Base-by-base conservation (phyloP, 306 rosid genomes). In the Begonia masoniana region DNA sequence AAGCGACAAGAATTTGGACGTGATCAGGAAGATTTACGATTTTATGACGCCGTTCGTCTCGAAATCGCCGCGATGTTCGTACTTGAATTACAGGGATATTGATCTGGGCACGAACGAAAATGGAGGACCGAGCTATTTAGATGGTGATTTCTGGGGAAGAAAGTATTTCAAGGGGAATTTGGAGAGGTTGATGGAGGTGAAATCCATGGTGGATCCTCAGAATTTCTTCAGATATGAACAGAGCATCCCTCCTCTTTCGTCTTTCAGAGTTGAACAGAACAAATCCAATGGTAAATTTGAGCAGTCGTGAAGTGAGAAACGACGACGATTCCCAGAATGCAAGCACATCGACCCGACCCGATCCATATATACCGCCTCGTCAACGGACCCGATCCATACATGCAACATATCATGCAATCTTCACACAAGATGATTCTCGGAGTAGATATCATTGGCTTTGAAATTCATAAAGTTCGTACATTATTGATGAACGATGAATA, bases 141-240 rank as follows among this genome's bases (percentile, higher is more conserved):
- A 67, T 47, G 94, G 83, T 26, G 78, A 86, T 17, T 47, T 51
- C 53, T 85, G 89, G 95, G 95, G 84, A 31, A 48, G 10, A 2
- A 78, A 85, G 80, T 85, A 78, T 53, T 85, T 85, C 39, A 81
- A 81, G 17, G 63, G 72, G 31, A 85, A 81, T 62, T 85, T 81
- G 35, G 82, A 76, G 10, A 70, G 82, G 49, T 54, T 85, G 69
- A 82, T 78, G n/a, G 41, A 72, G 59, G 70, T 85, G 13, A 85
- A 78, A 72, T 71, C 67, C 10, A 54, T 1, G 65, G 79, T 76
- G 3, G 95, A 85, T 78, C 87, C 87, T 2, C 58, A 26, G 35
- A 81, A 85, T 64, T 76, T 85, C 50, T 81, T 76, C 47, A 76
- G 73, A 49, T 71, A 81, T 65, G 94, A 84, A 60, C 89, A 84